Evolutionary conservation across 495 filamentous ascomycete species (phyloP), one percentile per base, ranked within the genome.

Genomic region (Talaromyces borbonicus): DNA sequence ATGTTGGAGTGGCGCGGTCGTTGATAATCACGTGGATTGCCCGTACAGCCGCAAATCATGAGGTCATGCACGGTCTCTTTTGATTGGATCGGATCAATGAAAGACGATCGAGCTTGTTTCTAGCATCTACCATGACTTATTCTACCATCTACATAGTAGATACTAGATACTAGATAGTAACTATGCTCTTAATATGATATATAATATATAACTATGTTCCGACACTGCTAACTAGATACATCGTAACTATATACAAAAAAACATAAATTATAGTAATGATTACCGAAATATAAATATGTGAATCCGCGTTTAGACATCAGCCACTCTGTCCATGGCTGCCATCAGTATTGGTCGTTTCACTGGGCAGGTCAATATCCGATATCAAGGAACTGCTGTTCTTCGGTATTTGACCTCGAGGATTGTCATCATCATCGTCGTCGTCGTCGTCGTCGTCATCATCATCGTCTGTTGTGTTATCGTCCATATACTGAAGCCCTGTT

Each of bases 381-480:
- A 20, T 11, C 7, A 4, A 11, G 5, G 35, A 16, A 38, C 16
- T 9, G 16, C 16, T 20, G 16, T 38, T 38, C n/a, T n/a, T n/a
- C n/a, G 35, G 35, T 38, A 19, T 8, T 38, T 20, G 35, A 38
- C 22, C n/a, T n/a, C n/a, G n/a, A n/a, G n/a, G n/a, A n/a, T 12
- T 9, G 22, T 19, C 18, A 9, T 22, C 35, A 12, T 20, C 22
- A 6, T 11, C 26, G 11, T 29, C 26, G 11, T 29, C 26, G 35
- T 46, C 43, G n/a, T 33, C 20, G 30, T 53, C 59, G 0, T 26
- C 44, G 8, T 57, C 56, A 9, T 59, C 56, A 8, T 69, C 66
- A 6, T 71, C 67, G 18, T 71, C 67, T 5, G 56, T 69, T 5
- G 57, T 49, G 25, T 14, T 14, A 31, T 42, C 37, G 23, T 30